Conservation (phyloP, 768 basidiomycete species). For the Pisolithus sp. region DNA sequence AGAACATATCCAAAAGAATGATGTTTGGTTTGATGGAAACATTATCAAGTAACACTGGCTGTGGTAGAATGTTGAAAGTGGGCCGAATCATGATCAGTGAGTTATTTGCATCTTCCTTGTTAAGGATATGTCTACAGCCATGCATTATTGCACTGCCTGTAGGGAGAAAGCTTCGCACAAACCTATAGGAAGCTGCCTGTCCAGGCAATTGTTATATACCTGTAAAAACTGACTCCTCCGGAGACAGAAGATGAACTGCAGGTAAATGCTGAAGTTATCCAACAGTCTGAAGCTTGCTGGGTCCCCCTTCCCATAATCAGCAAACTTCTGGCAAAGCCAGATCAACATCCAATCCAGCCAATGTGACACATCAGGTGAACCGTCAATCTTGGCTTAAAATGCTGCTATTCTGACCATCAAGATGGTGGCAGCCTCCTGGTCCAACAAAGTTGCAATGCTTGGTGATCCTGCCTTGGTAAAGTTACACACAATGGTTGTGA, state of each 20-base stretch:
- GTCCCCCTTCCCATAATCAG: constrained; percentile 97
- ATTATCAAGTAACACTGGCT: too few relatives aligned
- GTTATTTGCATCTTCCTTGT: too few relatives aligned
- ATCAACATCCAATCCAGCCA: constrained; percentile 99
- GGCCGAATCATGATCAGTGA: too few relatives aligned
- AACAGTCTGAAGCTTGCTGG: constrained; percentile 86
- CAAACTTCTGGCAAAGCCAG: constrained; percentile 97
- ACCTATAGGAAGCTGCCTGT: constrained; percentile 98
- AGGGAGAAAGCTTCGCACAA: constrained; percentile 81
- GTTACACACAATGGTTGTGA: constrained; percentile 96
- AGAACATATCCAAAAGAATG: too few relatives aligned
- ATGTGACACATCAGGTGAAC: constrained; percentile 90
- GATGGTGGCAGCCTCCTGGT: constrained; percentile 96
- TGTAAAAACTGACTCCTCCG: constrained; percentile 96
- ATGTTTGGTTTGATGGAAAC: too few relatives aligned
- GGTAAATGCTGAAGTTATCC: constrained; percentile 98
- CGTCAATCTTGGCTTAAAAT: constrained; percentile 99
- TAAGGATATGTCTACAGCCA: too few relatives aligned
- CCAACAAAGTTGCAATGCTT: constrained; percentile 78
- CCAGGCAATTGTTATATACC: constrained; percentile 99
- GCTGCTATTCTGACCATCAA: constrained; percentile 98
- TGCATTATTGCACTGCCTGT: constrained; percentile 40
- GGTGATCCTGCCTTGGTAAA: constrained; percentile 96
- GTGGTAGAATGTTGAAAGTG: too few relatives aligned
- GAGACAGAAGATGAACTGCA: constrained; percentile 99